A percentile compares a stretch with the other conserved stretches of the same genome.
Conservation (phyloP, 768 basidiomycete genomes). For the Suillus fuscotomentosus region DNA sequence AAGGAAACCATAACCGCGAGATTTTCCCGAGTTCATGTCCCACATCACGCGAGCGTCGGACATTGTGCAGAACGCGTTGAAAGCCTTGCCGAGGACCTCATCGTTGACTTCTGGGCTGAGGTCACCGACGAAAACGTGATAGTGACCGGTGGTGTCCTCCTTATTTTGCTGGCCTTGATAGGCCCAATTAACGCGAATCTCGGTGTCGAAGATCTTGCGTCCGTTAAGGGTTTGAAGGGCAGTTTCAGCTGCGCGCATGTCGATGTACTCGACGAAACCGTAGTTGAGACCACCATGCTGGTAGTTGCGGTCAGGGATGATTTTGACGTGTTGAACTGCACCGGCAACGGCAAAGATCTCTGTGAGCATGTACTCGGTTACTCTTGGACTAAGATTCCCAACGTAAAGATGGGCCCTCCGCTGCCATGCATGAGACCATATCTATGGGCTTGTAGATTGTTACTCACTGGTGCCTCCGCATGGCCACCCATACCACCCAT, state of each 20-base stretch:
- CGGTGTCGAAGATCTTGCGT: constrained; percentile 99
- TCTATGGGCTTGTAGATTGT: not conserved
- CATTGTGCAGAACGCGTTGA: constrained; percentile 94
- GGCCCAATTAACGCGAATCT: constrained; percentile 99
- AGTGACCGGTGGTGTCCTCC: constrained; percentile 97
- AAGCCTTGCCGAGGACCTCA: constrained; percentile 94
- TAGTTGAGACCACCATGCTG: constrained; percentile 99
- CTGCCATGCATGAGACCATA: constrained; percentile 36
- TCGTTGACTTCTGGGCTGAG: constrained; percentile 99
- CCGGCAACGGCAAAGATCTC: constrained; percentile 97
- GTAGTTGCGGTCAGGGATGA: constrained; percentile 99
- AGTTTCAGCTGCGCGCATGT: constrained; percentile 98
- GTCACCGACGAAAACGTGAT: constrained; percentile 99
- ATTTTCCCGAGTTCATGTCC: constrained; percentile 99
- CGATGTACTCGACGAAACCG: constrained; percentile 98
- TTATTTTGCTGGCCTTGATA: constrained; percentile 98
- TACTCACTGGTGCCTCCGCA: constrained; percentile 77
- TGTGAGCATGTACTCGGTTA: constrained; percentile 98
- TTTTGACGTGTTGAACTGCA: constrained; percentile 98
- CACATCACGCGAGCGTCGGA: constrained; percentile 99
- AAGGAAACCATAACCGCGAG: constrained; percentile 96
- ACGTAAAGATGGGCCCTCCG: constrained; percentile 97
- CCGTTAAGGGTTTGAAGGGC: constrained; percentile 98
- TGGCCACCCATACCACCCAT: constrained; percentile 62
- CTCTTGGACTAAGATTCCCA: constrained; percentile 95